Percentiles rank a stretch among this genome's conserved stretches.
phyloP scores from a whole-genome alignment of 164 flowering plant genomes.

The Saururus chinensis region DNA sequence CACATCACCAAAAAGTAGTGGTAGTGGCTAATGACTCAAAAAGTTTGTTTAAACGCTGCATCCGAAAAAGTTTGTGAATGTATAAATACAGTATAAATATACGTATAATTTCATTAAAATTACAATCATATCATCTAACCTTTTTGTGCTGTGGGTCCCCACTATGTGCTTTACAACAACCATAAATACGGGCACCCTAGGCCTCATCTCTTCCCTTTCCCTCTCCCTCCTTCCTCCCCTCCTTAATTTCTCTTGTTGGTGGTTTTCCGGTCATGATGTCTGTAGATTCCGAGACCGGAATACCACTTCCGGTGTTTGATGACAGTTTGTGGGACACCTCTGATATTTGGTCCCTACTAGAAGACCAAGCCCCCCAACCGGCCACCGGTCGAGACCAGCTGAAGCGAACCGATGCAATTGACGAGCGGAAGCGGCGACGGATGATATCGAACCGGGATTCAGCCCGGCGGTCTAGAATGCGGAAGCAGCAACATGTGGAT shows the following conservation, averaged over 20 bases:
- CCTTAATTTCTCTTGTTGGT: constrained; percentile 28
- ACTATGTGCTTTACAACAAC: constrained; percentile 8
- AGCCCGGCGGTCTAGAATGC: constrained; percentile 74
- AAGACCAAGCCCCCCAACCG: background rate
- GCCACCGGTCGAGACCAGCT: constrained; percentile 19
- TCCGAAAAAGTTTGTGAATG: too few species aligned
- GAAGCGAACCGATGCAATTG: constrained; percentile 14
- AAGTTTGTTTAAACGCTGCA: too few species aligned
- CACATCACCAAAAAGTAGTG: too few species aligned
- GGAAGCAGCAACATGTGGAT: constrained; percentile 70
- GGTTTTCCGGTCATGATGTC: constrained; percentile 11
- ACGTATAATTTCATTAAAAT: too few species aligned
- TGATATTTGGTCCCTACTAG: constrained; percentile 13
- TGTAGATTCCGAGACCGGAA: background rate
- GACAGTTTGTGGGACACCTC: constrained; percentile 15
- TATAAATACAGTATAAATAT: too few species aligned
- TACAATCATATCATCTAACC: background rate
- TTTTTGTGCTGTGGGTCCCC: constrained; percentile 4
- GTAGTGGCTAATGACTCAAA: too few species aligned
- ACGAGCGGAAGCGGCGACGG: constrained; percentile 30
- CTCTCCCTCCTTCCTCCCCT: constrained; percentile 18
- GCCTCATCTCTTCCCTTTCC: constrained; percentile 65
- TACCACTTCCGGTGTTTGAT: background rate
- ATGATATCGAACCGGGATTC: constrained; percentile 88
- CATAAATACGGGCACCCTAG: constrained; percentile 41